phyloP scores from a whole-genome alignment of 2,329 filamentous ascomycete species.

The Bretziella fagacearum region DNA sequence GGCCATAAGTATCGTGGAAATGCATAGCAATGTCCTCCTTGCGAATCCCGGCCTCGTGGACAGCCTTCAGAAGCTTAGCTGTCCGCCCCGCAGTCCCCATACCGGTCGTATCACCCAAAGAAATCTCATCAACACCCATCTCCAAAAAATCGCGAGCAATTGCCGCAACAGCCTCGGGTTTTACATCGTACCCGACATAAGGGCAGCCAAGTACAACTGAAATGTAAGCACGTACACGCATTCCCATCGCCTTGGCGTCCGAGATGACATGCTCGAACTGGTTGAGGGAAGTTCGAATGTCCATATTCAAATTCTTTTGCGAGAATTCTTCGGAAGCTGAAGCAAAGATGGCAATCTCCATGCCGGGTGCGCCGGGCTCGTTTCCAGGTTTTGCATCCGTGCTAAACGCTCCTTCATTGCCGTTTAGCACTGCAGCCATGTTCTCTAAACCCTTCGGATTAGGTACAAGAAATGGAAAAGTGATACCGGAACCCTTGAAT shows the following conservation, averaged over 20 bases:
- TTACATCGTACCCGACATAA: slow-evolving; percentile 49
- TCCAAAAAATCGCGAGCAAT: slow-evolving; percentile 56
- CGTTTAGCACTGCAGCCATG: slow-evolving; percentile 36
- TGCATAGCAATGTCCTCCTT: slow-evolving; percentile 61
- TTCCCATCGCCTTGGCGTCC: slow-evolving; percentile 43
- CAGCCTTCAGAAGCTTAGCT: slow-evolving; percentile 43
- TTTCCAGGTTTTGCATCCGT: slow-evolving; percentile 32
- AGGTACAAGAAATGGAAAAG: slow-evolving; percentile 67
- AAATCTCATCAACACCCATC: slow-evolving; percentile 82
- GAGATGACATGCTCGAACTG: slow-evolving; percentile 55
- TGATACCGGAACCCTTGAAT: slow-evolving; percentile 37
- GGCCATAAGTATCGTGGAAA: slow-evolving; percentile 79
- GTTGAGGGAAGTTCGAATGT: slow-evolving; percentile 54
- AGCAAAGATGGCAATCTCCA: slow-evolving; percentile 68
- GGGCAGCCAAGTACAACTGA: slow-evolving; percentile 69
- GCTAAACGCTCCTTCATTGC: slow-evolving; percentile 32
- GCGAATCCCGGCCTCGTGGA: slow-evolving; percentile 50
- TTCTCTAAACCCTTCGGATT: slow-evolving; percentile 57
- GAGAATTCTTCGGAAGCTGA: slow-evolving; percentile 70
- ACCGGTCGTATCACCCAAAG: slow-evolving; percentile 76
- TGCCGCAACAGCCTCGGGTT: slow-evolving; percentile 46
- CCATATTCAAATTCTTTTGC: slow-evolving; percentile 67
- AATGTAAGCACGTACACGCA: slow-evolving; percentile 63
- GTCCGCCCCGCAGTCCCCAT: slow-evolving; percentile 70
- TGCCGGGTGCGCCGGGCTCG: slow-evolving; percentile 28